Conservation (phyloP, 257 asterid genomes). For the Linaria vulgaris region DNA sequence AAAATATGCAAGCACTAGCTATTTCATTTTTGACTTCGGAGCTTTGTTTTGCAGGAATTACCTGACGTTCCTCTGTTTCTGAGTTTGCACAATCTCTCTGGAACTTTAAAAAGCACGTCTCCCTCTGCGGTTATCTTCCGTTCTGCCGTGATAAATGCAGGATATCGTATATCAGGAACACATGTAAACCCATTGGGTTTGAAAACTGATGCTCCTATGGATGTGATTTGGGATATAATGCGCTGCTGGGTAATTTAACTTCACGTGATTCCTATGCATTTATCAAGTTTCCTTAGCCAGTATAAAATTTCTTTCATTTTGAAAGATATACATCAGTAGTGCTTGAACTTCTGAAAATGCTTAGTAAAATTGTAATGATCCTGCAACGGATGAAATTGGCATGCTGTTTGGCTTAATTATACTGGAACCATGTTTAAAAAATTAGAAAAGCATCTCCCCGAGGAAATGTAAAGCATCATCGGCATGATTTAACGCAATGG, state of each 20-base stretch:
- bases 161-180: conserved; percentile 92
- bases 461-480: too few relatives aligned
- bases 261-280: not conserved
- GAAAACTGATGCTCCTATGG: conserved; percentile 98
- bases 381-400: too few relatives aligned
- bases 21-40: too few relatives aligned
- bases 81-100: conserved; percentile 92
- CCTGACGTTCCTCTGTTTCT: conserved; percentile 88
- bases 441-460: too few relatives aligned
- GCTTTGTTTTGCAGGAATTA: conserved; percentile 59
- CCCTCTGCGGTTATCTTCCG: conserved; percentile 92
- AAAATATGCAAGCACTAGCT: too few relatives aligned
- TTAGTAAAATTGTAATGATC: too few relatives aligned
- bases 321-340: not conserved
- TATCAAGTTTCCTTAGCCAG: not conserved
- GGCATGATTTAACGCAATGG: too few relatives aligned
- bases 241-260: conserved; percentile 84
- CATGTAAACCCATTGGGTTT: conserved; percentile 87
- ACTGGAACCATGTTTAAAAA: too few relatives aligned
- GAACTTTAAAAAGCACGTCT: conserved; percentile 87
- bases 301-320: not conserved
- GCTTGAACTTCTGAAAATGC: not conserved
- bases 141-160: conserved; percentile 96
- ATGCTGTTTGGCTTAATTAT: too few relatives aligned
- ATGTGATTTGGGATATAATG: conserved; percentile 97